Base-by-base conservation (phyloP, 1,284 basidiomycete genomes). In the Puccinia triticina region DNA sequence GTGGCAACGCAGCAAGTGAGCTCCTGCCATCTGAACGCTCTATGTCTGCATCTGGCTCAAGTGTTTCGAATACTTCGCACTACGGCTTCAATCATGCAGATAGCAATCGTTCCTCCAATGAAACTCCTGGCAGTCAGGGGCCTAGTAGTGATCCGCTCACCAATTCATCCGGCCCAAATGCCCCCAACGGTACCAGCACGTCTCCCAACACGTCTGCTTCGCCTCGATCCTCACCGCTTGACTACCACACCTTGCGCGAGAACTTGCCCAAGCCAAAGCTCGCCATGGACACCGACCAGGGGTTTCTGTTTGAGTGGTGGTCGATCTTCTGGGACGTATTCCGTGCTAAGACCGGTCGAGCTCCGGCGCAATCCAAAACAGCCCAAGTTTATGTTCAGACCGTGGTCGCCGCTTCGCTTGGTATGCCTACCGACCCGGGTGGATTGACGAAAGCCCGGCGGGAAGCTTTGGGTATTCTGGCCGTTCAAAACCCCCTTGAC, bases 261-360 rank as follows among this genome's bases (percentile, higher is more conserved):
- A 66, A 37, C 12, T 29, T 82, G 3, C 80, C 80, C 32, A 82
- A 82, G 46, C 80, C 72, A 48, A 82, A 82, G 50, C 59, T 82
- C 18, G 80, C 80, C 61, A 82, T 82, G 80, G 80, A 82, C 72
- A 82, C 80, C 29, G 72, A 82, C 50, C 80, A 82, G 66, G 80
- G 80, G 18, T 82, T 82, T 48, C 57, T 82, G 34, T 82, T 75
- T 66, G 80, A 82, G 40, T 82, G 80, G 80, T 82, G 80, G 80
- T 64, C 80, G 46, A 82, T 82, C 48, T 82, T 82, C 26, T 82
- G 80, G 80, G 80, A 82, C 40, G 80, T 82, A 23, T 82, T 82
- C 37, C 80, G 57, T 64, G 80, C 80, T 26, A 82, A 82, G 59
- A 82, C 80, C n/a, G 80, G 80, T 8, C 71, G 80, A 53, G 78